Evolutionary conservation across 106 monocot genomes (phyloP), one percentile per base, ranked within the genome.

Genomic region (Iris macrosiphon): DNA sequence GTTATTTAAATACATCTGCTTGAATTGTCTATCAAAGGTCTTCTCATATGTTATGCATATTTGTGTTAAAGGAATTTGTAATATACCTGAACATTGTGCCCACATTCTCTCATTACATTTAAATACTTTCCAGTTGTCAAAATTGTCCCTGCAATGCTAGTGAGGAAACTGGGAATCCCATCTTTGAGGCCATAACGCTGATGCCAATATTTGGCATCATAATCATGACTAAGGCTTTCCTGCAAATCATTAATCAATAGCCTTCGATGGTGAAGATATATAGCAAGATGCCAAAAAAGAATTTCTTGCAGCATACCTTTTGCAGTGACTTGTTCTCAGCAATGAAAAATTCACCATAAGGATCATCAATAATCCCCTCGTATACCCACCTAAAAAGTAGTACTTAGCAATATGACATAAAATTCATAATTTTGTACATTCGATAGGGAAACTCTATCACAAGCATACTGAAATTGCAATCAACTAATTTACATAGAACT

Each of bases 51-150:
- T n/a, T n/a, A n/a, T n/a, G n/a, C 30, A 29, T 45, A 38, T 60
- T 45, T 32, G 30, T 0, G 43, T 32, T 3, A 39, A n/a, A 27
- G 14, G 61, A 49, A 31, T 27, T 38, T 32, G 34, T 1, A 44
- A 37, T 46, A 35, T 53, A 99, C 98, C 91, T 99, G 98, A 49
- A 91, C 87, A 74, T 54, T 75, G 61, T 99, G 91, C 32, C 83
- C 98, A 53, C 98, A 99, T 63, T 99, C 98, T 75, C 96, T 86
- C 98, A 99, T 83, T 6, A 99, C 98, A 84, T 99, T 99, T 45
- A 99, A 60, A 61, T 99, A 99, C 40, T 99, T 99, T 62, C 91
- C 98, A 44, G 98, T 87, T 37, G 91, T 99, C 50, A 99, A 61
- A 73, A 99, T 79, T 30, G 67, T 79, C 44, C 63, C 81, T 26